Evolutionary conservation across 352 stramenopile genomes (phyloP).

Genomic region (Globisporangium spiculum): DNA sequence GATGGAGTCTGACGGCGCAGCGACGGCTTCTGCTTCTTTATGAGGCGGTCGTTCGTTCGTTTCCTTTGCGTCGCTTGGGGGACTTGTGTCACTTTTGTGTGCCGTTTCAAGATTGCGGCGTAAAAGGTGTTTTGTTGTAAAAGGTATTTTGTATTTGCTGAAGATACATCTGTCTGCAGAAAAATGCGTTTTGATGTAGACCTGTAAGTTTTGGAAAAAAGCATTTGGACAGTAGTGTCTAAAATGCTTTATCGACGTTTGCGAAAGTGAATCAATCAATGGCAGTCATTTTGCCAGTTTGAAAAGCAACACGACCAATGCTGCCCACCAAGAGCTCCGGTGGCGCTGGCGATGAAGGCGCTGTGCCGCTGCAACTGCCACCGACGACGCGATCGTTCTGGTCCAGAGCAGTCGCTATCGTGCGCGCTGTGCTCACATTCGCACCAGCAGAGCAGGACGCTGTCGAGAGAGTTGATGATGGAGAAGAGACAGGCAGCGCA

Average conservation of each 20-base stretch:
- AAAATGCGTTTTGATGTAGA: too few species aligned
- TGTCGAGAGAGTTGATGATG: not conserved
- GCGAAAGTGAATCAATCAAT: not conserved
- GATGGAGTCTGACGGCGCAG: not conserved
- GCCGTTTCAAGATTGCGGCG: not conserved
- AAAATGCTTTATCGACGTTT: not conserved
- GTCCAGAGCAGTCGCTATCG: not conserved
- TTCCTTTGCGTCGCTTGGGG: slow-evolving; percentile 6
- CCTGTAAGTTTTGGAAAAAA: not conserved
- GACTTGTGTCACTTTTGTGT: not conserved
- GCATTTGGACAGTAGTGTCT: not conserved
- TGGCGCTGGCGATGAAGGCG: not conserved
- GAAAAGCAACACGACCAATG: not conserved
- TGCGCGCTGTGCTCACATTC: not conserved
- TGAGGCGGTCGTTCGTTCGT: not conserved
- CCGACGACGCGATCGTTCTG: not conserved
- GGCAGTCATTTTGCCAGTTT: not conserved
- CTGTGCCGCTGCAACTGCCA: not conserved
- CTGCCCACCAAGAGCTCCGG: not conserved
- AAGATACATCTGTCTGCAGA: too few species aligned
- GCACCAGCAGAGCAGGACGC: not conserved
- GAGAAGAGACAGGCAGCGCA: not conserved
- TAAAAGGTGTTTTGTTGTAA: not conserved
- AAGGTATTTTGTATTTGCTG: not conserved
- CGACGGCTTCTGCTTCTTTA: not conserved